Percentiles rank a stretch among this genome's conserved stretches.
phyloP scores from a whole-genome alignment of 495 filamentous ascomycete genomes.

The Aspergillus sclerotioniger region DNA sequence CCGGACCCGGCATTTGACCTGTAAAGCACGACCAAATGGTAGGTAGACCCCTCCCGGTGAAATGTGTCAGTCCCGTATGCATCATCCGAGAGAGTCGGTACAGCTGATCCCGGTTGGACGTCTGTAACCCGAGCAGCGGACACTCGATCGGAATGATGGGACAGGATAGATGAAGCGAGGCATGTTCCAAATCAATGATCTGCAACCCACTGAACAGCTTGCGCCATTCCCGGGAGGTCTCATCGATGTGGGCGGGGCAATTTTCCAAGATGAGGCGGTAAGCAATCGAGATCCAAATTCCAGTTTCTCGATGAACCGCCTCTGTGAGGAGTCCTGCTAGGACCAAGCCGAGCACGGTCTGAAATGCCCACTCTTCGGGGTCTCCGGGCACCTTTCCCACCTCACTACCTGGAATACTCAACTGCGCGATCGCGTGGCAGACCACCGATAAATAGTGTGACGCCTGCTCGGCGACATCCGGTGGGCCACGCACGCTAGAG shows the following conservation, averaged over 20 bases:
- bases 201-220: slow-evolving; percentile 8
- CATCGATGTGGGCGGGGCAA: slow-evolving; percentile 4
- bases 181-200: slow-evolving; percentile 8
- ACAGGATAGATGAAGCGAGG: slow-evolving; percentile 7
- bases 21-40: slow-evolving; percentile 9
- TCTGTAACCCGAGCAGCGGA: slow-evolving; percentile 1
- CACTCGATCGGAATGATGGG: slow-evolving; percentile 4
- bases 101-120: slow-evolving; percentile 1
- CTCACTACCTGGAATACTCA: slow-evolving; percentile 6
- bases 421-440: not conserved
- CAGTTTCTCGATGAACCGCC: slow-evolving; percentile 4
- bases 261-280: slow-evolving; percentile 9
- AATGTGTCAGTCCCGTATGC: slow-evolving; percentile 8
- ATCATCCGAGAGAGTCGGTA: slow-evolving; percentile 8
- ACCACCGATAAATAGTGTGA: slow-evolving; percentile 3
- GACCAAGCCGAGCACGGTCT: slow-evolving; percentile 1
- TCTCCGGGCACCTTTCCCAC: not conserved
- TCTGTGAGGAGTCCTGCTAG: slow-evolving; percentile 6
- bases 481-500: slow-evolving; percentile 4
- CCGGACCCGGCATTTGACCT: not conserved
- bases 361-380: slow-evolving; percentile 6
- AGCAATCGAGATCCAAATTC: slow-evolving; percentile 9
- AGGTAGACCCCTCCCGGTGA: not conserved
- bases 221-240: slow-evolving; percentile 5
- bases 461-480: not conserved